A percentile compares a stretch with the other conserved stretches of the same genome.
Conservation (phyloP, 169 alveolate species). For the Eimeria maxima region DNA sequence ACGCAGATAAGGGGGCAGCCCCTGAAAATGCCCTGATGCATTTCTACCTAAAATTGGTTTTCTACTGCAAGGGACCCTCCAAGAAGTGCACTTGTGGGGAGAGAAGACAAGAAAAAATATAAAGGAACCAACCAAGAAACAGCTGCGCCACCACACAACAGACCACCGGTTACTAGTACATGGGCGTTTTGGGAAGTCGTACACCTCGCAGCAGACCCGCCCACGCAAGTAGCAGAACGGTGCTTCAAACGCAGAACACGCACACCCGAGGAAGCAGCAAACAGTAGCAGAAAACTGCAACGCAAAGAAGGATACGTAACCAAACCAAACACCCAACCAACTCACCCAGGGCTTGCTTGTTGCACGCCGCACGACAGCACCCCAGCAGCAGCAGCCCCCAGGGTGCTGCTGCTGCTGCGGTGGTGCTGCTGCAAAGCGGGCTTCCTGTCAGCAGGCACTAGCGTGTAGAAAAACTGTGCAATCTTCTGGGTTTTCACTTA, state of each 20-base stretch:
- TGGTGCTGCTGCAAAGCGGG: not conserved
- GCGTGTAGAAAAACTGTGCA: not conserved
- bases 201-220: not conserved
- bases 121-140: not conserved
- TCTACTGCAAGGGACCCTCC: not conserved
- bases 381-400: not conserved
- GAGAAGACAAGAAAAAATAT: not conserved
- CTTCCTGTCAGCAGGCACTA: not conserved
- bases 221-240: not conserved
- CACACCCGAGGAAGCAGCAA: not conserved
- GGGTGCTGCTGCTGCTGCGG: not conserved
- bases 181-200: not conserved
- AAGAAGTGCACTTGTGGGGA: not conserved
- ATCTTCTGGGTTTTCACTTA: not conserved
- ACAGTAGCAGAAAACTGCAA: not conserved
- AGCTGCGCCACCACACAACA: not conserved
- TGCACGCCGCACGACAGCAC: not conserved
- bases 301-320: not conserved
- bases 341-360: not conserved
- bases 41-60: not conserved
- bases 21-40: conserved; percentile 1
- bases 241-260: not conserved
- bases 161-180: not conserved
- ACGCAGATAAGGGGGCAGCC: conserved; percentile 3
- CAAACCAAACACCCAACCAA: not conserved